Percentiles rank a stretch among this genome's conserved stretches.
phyloP scores from a whole-genome alignment of 257 asterid genomes.

The Jacaranda copaia region DNA sequence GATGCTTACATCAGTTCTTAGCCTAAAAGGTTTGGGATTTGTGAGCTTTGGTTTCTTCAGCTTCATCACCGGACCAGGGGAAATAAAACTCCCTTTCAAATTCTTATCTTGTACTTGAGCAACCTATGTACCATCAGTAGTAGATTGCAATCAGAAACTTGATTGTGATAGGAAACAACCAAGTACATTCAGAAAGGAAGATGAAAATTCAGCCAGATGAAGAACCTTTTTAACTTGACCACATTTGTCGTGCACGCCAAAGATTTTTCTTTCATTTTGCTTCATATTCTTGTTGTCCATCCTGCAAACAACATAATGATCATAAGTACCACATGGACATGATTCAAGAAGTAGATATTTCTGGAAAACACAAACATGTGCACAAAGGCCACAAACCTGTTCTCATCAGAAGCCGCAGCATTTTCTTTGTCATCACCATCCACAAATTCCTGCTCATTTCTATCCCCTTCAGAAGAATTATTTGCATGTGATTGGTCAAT shows the following conservation, averaged over 20 bases:
- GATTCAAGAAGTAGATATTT: slow-evolving; percentile 26
- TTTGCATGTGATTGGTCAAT: slow-evolving; percentile 16
- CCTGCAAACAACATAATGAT: slow-evolving; percentile 48
- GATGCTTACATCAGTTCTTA: slow-evolving; percentile 90
- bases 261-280: slow-evolving; percentile 52
- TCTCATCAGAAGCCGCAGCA: slow-evolving; percentile 62
- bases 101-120: slow-evolving; percentile 49
- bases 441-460: slow-evolving; percentile 31
- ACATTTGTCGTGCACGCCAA: slow-evolving; percentile 52
- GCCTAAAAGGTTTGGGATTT: slow-evolving; percentile 92
- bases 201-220: not conserved
- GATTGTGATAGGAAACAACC: slow-evolving; percentile 12
- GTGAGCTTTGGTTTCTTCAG: slow-evolving; percentile 81
- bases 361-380: slow-evolving; percentile 1
- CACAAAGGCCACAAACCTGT: slow-evolving; percentile 58
- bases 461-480: slow-evolving; percentile 38
- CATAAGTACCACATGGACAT: slow-evolving; percentile 23
- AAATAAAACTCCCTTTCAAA: slow-evolving; percentile 46
- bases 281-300: slow-evolving; percentile 38
- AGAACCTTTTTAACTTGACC: slow-evolving; percentile 56
- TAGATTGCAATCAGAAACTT: slow-evolving; percentile 28
- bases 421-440: slow-evolving; percentile 83
- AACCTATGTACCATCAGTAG: slow-evolving; percentile 42
- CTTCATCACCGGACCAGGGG: slow-evolving; percentile 51
- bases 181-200: not conserved